phyloP scores from a whole-genome alignment of 768 basidiomycete species.

The Pleurotus tuoliensis region DNA sequence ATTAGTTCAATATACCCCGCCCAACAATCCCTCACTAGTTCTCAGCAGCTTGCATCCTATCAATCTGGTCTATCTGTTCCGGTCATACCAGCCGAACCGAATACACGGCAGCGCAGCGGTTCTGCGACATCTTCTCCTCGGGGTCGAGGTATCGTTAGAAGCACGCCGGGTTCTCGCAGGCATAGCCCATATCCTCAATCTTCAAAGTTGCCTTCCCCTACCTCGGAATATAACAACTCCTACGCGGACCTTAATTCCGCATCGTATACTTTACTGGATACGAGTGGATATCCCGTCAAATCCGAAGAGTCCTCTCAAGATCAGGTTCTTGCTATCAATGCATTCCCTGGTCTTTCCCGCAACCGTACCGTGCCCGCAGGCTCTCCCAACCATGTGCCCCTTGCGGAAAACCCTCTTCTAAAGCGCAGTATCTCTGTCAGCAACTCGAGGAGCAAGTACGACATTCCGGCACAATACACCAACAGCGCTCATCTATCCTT shows the following conservation, averaged over 20 bases:
- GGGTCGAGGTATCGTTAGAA: not conserved
- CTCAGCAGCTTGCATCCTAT: not conserved
- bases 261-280: not conserved
- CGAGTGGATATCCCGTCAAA: not conserved
- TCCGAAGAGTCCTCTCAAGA: not conserved
- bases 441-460: conserved; percentile 1
- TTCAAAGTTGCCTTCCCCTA: not conserved
- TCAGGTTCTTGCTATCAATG: not conserved
- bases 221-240: not conserved
- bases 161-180: not conserved
- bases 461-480: not conserved
- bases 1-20: no score
- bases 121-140: not conserved
- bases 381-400: not conserved
- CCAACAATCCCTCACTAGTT: no score
- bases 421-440: not conserved
- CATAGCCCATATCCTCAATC: conserved; percentile 3
- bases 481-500: not conserved
- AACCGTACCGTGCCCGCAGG: conserved; percentile 2
- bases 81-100: not conserved
- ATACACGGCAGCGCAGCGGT: not conserved
- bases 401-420: not conserved
- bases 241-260: not conserved
- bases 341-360: not conserved
- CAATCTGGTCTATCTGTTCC: not conserved